Evolutionary conservation across 257 asterid species (phyloP).

Genomic region (Ligustrum vulgare): DNA sequence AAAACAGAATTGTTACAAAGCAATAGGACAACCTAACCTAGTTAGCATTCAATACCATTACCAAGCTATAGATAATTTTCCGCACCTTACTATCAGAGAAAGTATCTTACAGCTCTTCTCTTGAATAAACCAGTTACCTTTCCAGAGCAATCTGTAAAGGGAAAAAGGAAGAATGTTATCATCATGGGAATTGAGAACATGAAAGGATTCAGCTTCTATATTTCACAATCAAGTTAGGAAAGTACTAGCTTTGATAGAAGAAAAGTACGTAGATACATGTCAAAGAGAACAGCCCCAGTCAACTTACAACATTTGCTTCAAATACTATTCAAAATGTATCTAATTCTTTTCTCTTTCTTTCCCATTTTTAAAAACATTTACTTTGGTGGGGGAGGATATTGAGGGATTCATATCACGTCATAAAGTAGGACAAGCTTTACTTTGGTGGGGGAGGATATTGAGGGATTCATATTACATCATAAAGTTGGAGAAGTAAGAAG

Average conservation of each 20-base stretch:
- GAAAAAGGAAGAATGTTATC: conserved; percentile 13
- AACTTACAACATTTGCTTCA: conserved; percentile 12
- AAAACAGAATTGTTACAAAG: conserved; percentile 16
- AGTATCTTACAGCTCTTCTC: conserved; percentile 96
- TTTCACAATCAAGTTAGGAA: background rate
- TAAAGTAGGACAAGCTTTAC: background rate
- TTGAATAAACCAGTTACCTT: conserved; percentile 91
- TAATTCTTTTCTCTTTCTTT: background rate
- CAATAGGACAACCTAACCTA: conserved; percentile 11
- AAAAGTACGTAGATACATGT: too few species aligned
- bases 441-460: background rate
- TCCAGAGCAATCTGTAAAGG: conserved; percentile 51
- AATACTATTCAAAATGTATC: too few species aligned
- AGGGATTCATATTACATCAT: background rate
- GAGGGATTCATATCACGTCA: background rate
- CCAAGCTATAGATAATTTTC: conserved; percentile 8
- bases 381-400: background rate
- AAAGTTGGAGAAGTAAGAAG: background rate
- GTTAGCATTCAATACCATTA: background rate
- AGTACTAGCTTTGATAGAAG: too few species aligned
- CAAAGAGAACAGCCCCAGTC: background rate
- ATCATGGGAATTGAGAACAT: background rate
- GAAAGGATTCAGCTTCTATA: background rate
- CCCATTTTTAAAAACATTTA: too few species aligned
- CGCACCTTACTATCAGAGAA: conserved; percentile 73